Percentiles rank a stretch among this genome's conserved stretches.
phyloP scores from a whole-genome alignment of 2,329 filamentous ascomycete species.

The Phialophora tarda region DNA sequence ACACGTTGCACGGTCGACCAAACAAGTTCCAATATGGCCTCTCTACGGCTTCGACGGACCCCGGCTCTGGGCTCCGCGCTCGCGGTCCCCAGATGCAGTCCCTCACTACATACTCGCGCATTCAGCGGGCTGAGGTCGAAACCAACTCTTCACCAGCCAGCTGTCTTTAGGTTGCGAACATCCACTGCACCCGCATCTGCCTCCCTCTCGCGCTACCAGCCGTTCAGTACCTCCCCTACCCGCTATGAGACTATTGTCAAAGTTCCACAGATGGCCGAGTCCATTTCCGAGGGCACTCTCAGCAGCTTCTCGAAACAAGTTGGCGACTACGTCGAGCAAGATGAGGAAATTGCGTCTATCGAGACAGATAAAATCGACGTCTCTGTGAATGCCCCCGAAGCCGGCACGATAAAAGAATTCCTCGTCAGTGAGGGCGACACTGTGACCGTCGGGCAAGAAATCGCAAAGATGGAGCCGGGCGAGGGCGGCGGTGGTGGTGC shows the following conservation, averaged over 20 bases:
- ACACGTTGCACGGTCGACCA: slow-evolving; percentile 18
- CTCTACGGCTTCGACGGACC: slow-evolving; percentile 35
- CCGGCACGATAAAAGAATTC: slow-evolving; percentile 89
- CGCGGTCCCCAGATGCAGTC: slow-evolving; percentile 28
- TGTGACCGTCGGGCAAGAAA: slow-evolving; percentile 89
- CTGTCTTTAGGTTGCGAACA: slow-evolving; percentile 19
- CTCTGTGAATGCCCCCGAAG: slow-evolving; percentile 88
- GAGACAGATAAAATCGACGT: slow-evolving; percentile 99
- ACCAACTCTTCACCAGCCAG: slow-evolving; percentile 20
- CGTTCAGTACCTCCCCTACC: slow-evolving; percentile 38
- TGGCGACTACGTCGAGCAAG: slow-evolving; percentile 90
- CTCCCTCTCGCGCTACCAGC: slow-evolving; percentile 31
- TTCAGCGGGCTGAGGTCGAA: slow-evolving; percentile 35
- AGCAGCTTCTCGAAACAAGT: slow-evolving; percentile 95
- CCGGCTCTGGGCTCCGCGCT: slow-evolving; percentile 35
- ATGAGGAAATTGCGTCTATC: slow-evolving; percentile 98
- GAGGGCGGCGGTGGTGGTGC: slow-evolving; percentile 64
- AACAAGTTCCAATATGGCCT: slow-evolving; percentile 32
- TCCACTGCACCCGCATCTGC: slow-evolving; percentile 20
- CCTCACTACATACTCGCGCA: slow-evolving; percentile 28
- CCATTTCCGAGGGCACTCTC: slow-evolving; percentile 94
- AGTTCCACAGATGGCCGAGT: slow-evolving; percentile 98
- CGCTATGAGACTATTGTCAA: slow-evolving; percentile 76
- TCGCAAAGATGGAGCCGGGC: slow-evolving; percentile 83
- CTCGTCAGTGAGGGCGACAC: slow-evolving; percentile 93